Conservation (phyloP, 345 rosid genomes). For the Eucalyptus paniculata region DNA sequence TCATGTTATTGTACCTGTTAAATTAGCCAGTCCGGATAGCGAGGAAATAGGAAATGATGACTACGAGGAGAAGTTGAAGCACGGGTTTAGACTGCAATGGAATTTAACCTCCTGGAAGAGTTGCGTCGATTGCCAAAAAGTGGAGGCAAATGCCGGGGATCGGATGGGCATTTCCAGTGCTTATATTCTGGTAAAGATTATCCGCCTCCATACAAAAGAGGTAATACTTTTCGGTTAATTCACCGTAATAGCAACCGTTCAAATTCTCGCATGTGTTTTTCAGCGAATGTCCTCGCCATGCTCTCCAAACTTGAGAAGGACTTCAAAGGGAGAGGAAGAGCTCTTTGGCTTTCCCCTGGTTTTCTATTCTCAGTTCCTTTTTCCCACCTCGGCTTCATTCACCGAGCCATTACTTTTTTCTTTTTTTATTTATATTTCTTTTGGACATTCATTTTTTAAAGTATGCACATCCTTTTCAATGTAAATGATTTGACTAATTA, state of each 20-base stretch:
- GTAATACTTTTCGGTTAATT: not conserved
- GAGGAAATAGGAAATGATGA: fast-evolving
- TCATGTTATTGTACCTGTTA: not conserved
- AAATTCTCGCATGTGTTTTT: not conserved
- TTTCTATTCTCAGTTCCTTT: not conserved
- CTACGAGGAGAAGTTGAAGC: fast-evolving
- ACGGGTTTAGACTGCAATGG: not conserved
- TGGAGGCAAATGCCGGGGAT: fast-evolving
- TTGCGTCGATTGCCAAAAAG: fast-evolving
- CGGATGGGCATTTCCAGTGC: fast-evolving
- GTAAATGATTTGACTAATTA: too few species aligned
- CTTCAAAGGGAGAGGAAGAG: too few species aligned
- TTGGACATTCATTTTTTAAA: not conserved
- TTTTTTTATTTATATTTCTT: not conserved
- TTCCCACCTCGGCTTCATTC: not conserved
- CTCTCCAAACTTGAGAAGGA: fast-evolving
- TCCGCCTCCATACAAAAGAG: fast-evolving
- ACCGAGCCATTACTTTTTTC: not conserved
- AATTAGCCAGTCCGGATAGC: fast-evolving
- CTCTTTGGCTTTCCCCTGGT: fast-evolving
- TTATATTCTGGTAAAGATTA: fast-evolving
- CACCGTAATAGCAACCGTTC: not conserved
- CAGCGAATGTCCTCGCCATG: not conserved
- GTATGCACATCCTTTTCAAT: too few species aligned
- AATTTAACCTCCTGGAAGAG: not conserved